Conservation (phyloP, 805 yeast genomes). For the Scheffersomyces ergatensis region DNA sequence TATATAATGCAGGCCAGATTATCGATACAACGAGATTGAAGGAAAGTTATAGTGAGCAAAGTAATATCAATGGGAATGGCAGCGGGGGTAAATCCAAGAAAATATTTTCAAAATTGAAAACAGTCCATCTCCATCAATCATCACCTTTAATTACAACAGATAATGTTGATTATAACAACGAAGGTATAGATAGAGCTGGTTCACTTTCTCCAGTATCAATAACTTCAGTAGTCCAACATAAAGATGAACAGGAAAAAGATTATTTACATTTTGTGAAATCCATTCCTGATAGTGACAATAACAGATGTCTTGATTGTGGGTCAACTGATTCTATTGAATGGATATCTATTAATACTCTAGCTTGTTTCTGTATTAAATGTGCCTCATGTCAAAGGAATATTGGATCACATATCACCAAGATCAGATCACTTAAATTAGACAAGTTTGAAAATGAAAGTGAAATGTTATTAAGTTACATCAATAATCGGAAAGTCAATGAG, state of each 20-base stretch:
- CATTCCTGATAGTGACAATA: constrained; percentile 51
- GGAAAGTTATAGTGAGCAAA: constrained; percentile 6
- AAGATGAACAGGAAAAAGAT: constrained; percentile 19
- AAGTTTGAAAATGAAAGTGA: constrained; percentile 59
- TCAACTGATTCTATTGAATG: constrained; percentile 68
- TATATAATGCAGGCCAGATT: constrained; percentile 57
- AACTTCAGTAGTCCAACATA: constrained; percentile 13
- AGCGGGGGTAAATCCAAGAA: not conserved
- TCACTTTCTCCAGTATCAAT: constrained; percentile 33
- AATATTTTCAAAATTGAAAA: not conserved
- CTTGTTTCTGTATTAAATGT: constrained; percentile 78
- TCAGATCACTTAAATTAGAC: constrained; percentile 77
- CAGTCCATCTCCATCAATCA: not conserved
- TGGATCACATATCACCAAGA: constrained; percentile 79
- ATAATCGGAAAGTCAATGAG: constrained; percentile 55
- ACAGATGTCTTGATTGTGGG: constrained; percentile 78
- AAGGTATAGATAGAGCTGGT: constrained; percentile 7
- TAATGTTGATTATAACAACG: not conserved
- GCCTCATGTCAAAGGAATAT: constrained; percentile 85
- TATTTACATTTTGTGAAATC: constrained; percentile 38
- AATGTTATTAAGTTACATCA: constrained; percentile 48
- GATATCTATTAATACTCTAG: constrained; percentile 75
- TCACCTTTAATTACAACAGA: not conserved
- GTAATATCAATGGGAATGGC: constrained; percentile 1
- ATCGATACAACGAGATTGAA: constrained; percentile 21